phyloP scores from a whole-genome alignment of 1,284 basidiomycete genomes.

The Ganoderma meredithae region DNA sequence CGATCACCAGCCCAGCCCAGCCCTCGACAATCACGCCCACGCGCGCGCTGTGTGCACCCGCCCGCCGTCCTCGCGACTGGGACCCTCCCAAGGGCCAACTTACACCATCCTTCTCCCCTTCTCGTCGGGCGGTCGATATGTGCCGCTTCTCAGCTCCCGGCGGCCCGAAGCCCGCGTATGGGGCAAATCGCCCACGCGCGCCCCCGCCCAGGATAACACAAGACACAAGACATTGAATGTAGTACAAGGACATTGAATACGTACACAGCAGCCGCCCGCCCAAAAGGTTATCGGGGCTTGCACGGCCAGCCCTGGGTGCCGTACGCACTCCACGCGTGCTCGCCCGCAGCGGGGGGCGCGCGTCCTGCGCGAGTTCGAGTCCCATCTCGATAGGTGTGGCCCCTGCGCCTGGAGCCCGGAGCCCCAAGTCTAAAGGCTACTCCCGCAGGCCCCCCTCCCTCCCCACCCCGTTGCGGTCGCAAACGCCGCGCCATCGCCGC shows the following conservation, averaged over 20 bases:
- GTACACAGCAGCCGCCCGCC: not conserved
- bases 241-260: not conserved
- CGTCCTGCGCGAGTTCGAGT: constrained; percentile 2
- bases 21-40: constrained; percentile 10
- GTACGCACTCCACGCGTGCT: constrained; percentile 2
- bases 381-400: constrained; percentile 12
- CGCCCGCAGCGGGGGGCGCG: not conserved
- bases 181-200: not conserved
- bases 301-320: not conserved
- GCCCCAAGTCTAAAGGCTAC: constrained; percentile 32
- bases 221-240: too few species aligned
- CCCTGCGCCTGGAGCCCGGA: constrained; percentile 12
- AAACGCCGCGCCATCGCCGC: constrained; percentile 6
- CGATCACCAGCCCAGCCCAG: constrained; percentile 6
- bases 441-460: constrained; percentile 1
- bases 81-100: not conserved
- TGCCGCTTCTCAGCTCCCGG: not conserved
- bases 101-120: not conserved
- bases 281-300: constrained; percentile 18
- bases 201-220: not conserved
- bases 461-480: too few species aligned
- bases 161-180: constrained; percentile 1
- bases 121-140: constrained; percentile 1
- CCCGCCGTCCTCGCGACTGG: not conserved
- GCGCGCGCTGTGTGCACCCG: not conserved